A percentile compares a stretch with the other conserved stretches of the same genome.
These are phyloP conservation scores for Saposhnikovia divaricata DNA, from an alignment of 129 eudicot genomes.

Conservation along the genomic window DNA sequence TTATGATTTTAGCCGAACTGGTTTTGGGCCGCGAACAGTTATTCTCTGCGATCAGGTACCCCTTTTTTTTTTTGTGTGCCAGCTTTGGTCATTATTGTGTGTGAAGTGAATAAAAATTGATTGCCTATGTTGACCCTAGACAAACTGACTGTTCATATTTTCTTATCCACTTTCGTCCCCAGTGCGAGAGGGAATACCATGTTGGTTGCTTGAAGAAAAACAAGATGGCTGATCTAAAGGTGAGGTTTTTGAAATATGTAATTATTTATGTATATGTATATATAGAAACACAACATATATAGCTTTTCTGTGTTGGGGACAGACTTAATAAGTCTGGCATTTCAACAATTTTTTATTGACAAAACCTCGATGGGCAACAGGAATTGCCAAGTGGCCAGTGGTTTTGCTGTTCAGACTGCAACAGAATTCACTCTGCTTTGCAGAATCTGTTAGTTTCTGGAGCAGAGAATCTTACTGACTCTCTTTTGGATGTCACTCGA, in stretches of 20 bases:
- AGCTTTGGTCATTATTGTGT: neutral
- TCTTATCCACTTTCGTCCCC: constrained; percentile 15
- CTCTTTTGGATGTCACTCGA: constrained; percentile 38
- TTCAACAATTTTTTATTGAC: neutral
- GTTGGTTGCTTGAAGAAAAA: constrained; percentile 82
- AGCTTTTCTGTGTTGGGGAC: neutral
- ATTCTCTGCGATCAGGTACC: constrained; percentile 91
- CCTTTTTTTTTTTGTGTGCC: neutral
- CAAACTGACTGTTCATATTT: neutral
- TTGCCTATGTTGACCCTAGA: neutral
- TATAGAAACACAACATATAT: neutral
- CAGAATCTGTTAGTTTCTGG: constrained; percentile 50
- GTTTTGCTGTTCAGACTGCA: constrained; percentile 68
- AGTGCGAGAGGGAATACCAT: constrained; percentile 92
- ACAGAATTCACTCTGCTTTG: constrained; percentile 52
- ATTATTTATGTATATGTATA: neutral
- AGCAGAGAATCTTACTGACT: constrained; percentile 54
- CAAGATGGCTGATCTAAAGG: constrained; percentile 84
- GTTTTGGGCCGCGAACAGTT: constrained; percentile 88
- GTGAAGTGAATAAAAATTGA: neutral
- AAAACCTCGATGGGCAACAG: constrained; percentile 26
- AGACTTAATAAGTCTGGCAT: neutral
- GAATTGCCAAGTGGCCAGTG: constrained; percentile 83
- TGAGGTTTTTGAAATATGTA: constrained; percentile 11
- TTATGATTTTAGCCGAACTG: constrained; percentile 65